Evolutionary conservation across 371 early-diverging fungal genomes (phyloP).

Genomic region (Mucor circinelloides): DNA sequence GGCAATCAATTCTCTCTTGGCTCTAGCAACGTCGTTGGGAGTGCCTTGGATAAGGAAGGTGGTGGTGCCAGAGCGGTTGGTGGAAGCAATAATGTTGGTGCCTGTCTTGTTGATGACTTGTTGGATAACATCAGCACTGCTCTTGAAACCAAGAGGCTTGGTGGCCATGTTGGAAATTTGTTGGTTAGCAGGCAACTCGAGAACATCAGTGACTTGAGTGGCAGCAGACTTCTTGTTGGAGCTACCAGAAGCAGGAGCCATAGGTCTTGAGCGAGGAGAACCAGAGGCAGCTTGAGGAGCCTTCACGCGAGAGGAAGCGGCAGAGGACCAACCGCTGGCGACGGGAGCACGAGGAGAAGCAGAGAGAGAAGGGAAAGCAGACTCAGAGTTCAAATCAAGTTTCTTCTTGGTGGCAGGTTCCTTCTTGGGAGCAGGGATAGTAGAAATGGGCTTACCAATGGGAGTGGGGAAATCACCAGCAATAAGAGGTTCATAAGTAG

Average conservation of each 20-base stretch:
- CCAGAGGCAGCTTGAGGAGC: slow-evolving; percentile 26
- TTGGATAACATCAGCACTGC: slow-evolving; percentile 72
- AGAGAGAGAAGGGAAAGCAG: slow-evolving; percentile 75
- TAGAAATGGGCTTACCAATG: slow-evolving; percentile 32
- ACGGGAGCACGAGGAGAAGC: slow-evolving; percentile 51
- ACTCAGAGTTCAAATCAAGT: slow-evolving; percentile 65
- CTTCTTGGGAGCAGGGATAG: slow-evolving; percentile 19
- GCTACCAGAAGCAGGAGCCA: slow-evolving; percentile 27
- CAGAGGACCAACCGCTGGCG: slow-evolving; percentile 54
- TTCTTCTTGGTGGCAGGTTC: slow-evolving; percentile 31
- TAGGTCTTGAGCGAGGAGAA: slow-evolving; percentile 18
- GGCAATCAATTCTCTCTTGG: slow-evolving; percentile 78
- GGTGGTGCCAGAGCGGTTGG: slow-evolving; percentile 75
- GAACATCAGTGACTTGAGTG: slow-evolving; percentile 56
- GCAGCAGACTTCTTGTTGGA: slow-evolving; percentile 18
- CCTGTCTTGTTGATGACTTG: slow-evolving; percentile 69
- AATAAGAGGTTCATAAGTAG: slow-evolving; percentile 44
- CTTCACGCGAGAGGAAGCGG: slow-evolving; percentile 56
- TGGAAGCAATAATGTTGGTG: slow-evolving; percentile 87
- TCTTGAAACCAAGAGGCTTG: slow-evolving; percentile 59
- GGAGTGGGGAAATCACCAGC: slow-evolving; percentile 51
- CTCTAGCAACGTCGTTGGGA: slow-evolving; percentile 74
- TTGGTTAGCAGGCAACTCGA: slow-evolving; percentile 67
- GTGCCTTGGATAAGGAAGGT: slow-evolving; percentile 87
- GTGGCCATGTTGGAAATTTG: slow-evolving; percentile 46